Evolutionary conservation across 2,329 filamentous ascomycete genomes (phyloP), one percentile per base, ranked within the genome.

Genomic region (Diaporthe aspalathi): DNA sequence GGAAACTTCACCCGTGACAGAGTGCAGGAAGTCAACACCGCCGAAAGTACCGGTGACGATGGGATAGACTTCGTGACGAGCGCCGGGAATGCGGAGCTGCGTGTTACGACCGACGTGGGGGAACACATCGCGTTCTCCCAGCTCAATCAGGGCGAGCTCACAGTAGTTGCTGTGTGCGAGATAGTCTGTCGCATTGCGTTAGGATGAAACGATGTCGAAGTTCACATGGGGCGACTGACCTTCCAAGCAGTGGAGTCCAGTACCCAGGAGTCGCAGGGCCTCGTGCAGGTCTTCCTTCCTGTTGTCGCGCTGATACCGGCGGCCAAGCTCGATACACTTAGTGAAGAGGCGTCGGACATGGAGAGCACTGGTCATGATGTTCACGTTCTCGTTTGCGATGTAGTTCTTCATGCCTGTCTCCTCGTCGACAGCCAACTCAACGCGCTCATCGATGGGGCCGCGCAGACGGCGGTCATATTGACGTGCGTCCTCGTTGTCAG

Each of bases 111-210:
- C 95, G 68, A 96, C 93, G 78, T 97, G 94, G 32, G 95, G 94
- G 81, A 98, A 98, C 72, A 97, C 83, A 73, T 93, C 88, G 7
- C 83, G 85, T 81, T 96, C 94, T 66, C 94, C 94, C 77, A 97
- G 83, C 80, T 97, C 94, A 76, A 96, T 94, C 60, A 98, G 86
- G 71, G 93, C 93, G 71, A 98, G 89, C 81, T 98, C 95, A 17
- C 88, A 90, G 82, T 97, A 98, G 85, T 98, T 98, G 80, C 94
- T 97, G 83, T 98, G 95, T 20, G 95, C 95, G 68, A 94, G 91
- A 83, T 92, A 98, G 79, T 98, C 95, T 89, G 68, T 7, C 3
- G 8, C 12, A 45, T 47, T 54, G 24, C 7, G 49, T 73, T 29
- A 74, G 65, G 74, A 45, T 12, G 16, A 56, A 29, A 27, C 11